Evolutionary conservation across 129 eudicot genomes (phyloP), one percentile per base, ranked within the genome.

Genomic region (Silybum marianum): DNA sequence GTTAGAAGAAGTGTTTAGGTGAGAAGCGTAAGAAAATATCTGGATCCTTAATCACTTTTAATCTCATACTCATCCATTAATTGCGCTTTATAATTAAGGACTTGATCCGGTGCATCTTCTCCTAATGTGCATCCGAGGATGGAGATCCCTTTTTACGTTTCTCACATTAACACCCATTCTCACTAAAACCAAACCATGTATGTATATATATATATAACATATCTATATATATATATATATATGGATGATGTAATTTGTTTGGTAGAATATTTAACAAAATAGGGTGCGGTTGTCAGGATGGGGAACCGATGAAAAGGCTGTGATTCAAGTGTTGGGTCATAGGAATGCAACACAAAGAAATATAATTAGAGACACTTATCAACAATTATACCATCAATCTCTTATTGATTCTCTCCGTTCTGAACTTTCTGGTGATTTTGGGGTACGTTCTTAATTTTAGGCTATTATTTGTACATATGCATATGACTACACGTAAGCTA

Each of bases 341-440:
- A 86, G 97, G 78, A 91, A 89, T 86, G 89, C 83, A 42, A 81
- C 71, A 23, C 97, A 91, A 85, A 86, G 89, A 87, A 89, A 75
- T 69, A 21, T 51, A 28, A 91, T 91, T 23, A 84, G 83, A 69
- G 92, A 91, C 30, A 71, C 93, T 8, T 91, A 86, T 84, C 85
- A 88, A 71, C 88, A 88, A 79, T 77, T 91, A 80, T 89, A 86
- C 87, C 86, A 91, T 73, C 63, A 86, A 72, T 88, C 97, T 48
- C 92, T 91, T 26, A 86, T 91, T 69, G 82, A 86, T 80, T n/a
- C 23, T 54, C 89, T 91, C 38, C 9, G n/a, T 40, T 79, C 91
- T 83, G 93, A 91, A 76, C 78, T 91, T 12, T 91, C 91, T 71
- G 93, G 97, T 70, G 85, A 89, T 86, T 91, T 89, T 71, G 48